A percentile compares a stretch with the other conserved stretches of the same genome.
Conservation (phyloP, 306 rosid species). For the Elaeagnus macrophylla region DNA sequence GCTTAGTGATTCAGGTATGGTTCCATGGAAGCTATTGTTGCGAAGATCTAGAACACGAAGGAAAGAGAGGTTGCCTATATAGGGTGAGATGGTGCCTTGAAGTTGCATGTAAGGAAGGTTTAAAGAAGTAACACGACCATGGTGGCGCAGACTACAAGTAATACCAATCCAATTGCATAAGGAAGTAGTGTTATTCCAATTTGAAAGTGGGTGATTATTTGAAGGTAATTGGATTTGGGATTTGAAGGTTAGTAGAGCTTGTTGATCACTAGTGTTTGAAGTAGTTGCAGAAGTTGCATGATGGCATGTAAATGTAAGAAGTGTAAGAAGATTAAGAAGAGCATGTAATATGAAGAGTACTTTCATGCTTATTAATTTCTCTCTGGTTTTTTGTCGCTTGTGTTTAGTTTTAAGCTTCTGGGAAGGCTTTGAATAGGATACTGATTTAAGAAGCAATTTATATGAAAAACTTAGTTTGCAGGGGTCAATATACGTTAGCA, state of each 20-base stretch:
- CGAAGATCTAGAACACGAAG: background rate
- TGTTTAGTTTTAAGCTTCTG: background rate
- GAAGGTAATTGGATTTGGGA: background rate
- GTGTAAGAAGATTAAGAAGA: background rate
- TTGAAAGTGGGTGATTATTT: too few relatives aligned
- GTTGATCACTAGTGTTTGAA: background rate
- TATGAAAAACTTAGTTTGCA: too few relatives aligned
- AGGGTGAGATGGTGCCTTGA: background rate
- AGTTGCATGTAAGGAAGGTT: background rate
- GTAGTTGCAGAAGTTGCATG: background rate
- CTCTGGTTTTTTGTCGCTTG: background rate
- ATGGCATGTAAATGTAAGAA: background rate
- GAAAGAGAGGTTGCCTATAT: slow-evolving; percentile 11
- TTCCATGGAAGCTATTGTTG: background rate
- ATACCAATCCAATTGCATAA: background rate
- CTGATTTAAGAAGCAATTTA: too few relatives aligned
- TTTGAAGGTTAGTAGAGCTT: background rate
- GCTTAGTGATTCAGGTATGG: background rate
- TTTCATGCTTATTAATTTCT: background rate
- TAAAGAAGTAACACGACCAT: background rate
- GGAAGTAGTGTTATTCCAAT: background rate
- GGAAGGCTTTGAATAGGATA: too few relatives aligned
- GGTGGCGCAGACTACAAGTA: background rate
- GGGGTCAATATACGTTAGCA: too few relatives aligned
- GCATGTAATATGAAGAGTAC: background rate